A percentile compares a stretch with the other conserved stretches of the same genome.
phyloP scores from a whole-genome alignment of 306 rosid species.

The Corylus americana region DNA sequence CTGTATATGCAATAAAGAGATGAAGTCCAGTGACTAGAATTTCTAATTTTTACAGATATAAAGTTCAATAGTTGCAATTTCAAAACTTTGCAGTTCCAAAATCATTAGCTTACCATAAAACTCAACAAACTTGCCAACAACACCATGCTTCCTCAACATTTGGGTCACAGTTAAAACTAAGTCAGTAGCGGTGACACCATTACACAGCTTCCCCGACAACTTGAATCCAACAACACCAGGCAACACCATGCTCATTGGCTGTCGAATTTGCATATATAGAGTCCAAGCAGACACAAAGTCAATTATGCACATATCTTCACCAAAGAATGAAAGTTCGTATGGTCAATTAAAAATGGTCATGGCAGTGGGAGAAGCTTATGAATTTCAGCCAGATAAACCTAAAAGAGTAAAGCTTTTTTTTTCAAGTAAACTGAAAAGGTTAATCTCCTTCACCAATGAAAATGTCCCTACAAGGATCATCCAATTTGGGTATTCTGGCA shows the following conservation, averaged over 20 bases:
- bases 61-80: not conserved
- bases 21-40: not conserved
- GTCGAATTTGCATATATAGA: not conserved
- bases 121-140: conserved; percentile 29
- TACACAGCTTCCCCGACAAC: conserved; percentile 4
- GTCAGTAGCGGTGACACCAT: conserved; percentile 23
- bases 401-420: not conserved
- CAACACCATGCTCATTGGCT: conserved; percentile 32
- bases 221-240: conserved; percentile 31
- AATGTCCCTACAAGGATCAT: not conserved
- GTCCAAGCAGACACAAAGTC: not conserved
- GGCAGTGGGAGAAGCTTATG: not conserved
- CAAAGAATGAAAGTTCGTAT: not conserved
- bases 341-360: not conserved
- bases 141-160: conserved; percentile 23
- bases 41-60: not conserved
- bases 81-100: not conserved
- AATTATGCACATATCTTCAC: not conserved
- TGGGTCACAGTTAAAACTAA: conserved; percentile 24
- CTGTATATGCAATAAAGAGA: not conserved
- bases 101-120: conserved; percentile 7
- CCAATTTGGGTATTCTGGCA: too few species aligned
- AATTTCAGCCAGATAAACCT: not conserved
- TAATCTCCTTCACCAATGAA: not conserved
- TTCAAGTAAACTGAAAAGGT: not conserved